Evolutionary conservation across 1,139 yeast species (phyloP), one percentile per base, ranked within the genome.

Genomic region (Tardiomyces digboiensis): DNA sequence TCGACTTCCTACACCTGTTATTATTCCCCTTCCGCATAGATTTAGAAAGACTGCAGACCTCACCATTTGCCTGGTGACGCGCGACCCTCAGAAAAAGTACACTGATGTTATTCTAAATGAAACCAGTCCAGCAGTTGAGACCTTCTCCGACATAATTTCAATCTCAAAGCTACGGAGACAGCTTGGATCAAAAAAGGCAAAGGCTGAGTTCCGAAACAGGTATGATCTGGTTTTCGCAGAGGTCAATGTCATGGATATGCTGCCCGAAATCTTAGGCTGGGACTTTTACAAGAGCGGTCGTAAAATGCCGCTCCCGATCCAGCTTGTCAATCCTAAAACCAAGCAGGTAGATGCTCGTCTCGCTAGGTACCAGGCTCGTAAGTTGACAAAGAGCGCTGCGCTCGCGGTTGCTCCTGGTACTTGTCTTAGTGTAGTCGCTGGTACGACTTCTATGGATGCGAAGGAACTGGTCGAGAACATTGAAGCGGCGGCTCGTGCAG

Each of bases 71-170:
- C 22, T 53, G 7, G 54, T 53, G 12, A 55, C 52, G 12, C 48
- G 50, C 21, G 57, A 53, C 41, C 57, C 57, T 5, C 37, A 39
- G 21, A 26, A 26, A 3, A 29, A 39, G 3, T 26, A 40, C 3
- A 47, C 42, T 8, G 39, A 44, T 10, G 42, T 26, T 5, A 5
- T 44, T 5, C 26, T 53, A 5, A 38, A 29, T 8, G 36, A 37
- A 5, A 21, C 39, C 8, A 18, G 36, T 4, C 12, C 13, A 1
- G 45, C 52, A 1, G 26, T 19, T 10, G 37, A 29, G 13, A 42
- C 53, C 21, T 53, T 53, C 20, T 56, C 52, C 45, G 57, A 53
- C 41, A 43, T 53, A 2, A 49, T 52, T 19, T 56, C 56, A 10
- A 52, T 53, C 1, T 55, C 55, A 18, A 52, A 51, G 43, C 53